phyloP scores from a whole-genome alignment of 169 alveolate genomes.

The Eimeria maxima region DNA sequence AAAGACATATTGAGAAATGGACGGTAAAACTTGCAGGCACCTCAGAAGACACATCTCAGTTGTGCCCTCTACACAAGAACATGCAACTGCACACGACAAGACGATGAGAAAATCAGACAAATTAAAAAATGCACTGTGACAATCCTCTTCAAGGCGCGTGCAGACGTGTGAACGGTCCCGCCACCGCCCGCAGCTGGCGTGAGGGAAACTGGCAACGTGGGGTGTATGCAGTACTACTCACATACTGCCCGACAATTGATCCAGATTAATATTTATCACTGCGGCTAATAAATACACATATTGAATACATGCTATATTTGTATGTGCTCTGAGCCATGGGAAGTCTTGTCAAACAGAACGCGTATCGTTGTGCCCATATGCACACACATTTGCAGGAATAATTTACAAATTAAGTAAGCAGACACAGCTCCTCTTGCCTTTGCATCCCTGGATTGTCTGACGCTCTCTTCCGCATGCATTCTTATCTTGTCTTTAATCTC shows the following conservation, averaged over 20 bases:
- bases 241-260: background rate
- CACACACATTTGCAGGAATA: background rate
- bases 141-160: background rate
- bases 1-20: too few relatives aligned
- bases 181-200: background rate
- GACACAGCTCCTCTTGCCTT: slow-evolving; percentile 16
- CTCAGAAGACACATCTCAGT: too few relatives aligned
- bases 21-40: too few relatives aligned
- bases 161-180: background rate
- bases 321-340: background rate
- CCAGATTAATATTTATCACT: background rate
- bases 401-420: background rate
- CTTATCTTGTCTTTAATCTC: slow-evolving; percentile 52
- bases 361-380: background rate
- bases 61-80: background rate
- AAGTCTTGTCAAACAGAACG: too few relatives aligned
- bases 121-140: background rate
- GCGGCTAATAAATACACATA: background rate
- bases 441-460: slow-evolving; percentile 67
- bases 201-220: background rate
- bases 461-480: slow-evolving; percentile 73
- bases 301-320: background rate
- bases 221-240: background rate
- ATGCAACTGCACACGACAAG: background rate
- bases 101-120: background rate